These are phyloP conservation scores for Gossypium aridum DNA, from an alignment of 441 rosid genomes.

Conservation along the genomic window DNA sequence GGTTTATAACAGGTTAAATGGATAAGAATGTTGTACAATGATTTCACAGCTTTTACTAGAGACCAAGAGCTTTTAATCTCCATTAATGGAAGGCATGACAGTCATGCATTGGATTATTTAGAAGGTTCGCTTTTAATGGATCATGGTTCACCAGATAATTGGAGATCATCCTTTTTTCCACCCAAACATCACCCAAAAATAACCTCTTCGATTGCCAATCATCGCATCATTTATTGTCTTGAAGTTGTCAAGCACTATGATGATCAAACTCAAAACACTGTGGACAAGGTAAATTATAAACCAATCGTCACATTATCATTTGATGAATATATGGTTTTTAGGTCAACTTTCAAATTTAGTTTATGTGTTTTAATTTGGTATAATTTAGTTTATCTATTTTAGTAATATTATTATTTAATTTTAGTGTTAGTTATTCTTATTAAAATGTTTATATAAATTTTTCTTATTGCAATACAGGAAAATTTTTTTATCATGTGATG, in stretches of 20 bases:
- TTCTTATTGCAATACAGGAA: too few relatives aligned
- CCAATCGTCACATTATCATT: background rate
- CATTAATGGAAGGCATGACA: slow-evolving; percentile 40
- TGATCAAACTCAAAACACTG: slow-evolving; percentile 30
- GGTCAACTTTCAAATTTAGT: background rate
- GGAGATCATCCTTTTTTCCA: slow-evolving; percentile 79
- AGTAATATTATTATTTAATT: too few relatives aligned
- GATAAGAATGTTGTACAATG: slow-evolving; percentile 72
- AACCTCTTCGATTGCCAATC: slow-evolving; percentile 39
- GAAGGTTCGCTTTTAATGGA: slow-evolving; percentile 75
- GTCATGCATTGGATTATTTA: slow-evolving; percentile 46
- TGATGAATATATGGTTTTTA: background rate
- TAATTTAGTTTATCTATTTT: too few relatives aligned
- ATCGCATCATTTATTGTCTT: slow-evolving; percentile 68
- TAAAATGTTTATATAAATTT: too few relatives aligned
- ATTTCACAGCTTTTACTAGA: slow-evolving; percentile 59
- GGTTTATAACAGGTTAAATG: slow-evolving; percentile 54
- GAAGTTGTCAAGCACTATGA: slow-evolving; percentile 77
- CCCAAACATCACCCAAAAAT: slow-evolving; percentile 46
- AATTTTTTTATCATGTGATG: too few relatives aligned
- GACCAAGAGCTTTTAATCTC: slow-evolving; percentile 83
- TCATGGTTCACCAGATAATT: slow-evolving; percentile 53
- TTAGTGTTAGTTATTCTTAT: too few relatives aligned
- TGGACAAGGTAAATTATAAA: slow-evolving; percentile 35
- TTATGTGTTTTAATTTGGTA: too few relatives aligned